Percentiles rank a stretch among this genome's conserved stretches.
These are phyloP conservation scores for Amanita molliuscula DNA, from an alignment of 768 basidiomycete genomes.

Conservation along the genomic window DNA sequence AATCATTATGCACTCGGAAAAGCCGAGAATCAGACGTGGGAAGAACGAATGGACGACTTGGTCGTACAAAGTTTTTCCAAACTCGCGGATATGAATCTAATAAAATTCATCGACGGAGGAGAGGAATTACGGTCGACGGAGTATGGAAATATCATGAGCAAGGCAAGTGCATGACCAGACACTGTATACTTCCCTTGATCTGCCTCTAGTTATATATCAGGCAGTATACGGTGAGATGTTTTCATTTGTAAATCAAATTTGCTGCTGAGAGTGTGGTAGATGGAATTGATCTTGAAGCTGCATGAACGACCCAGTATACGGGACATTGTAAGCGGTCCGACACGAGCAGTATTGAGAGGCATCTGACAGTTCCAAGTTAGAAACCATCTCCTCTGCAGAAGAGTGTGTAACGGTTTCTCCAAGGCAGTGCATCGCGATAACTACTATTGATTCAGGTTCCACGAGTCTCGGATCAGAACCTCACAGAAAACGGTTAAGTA, in stretches of 20 bases:
- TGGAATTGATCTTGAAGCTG: constrained; percentile 54
- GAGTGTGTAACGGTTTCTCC: constrained; percentile 36
- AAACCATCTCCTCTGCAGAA: constrained; percentile 51
- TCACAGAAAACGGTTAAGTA: constrained; percentile 64
- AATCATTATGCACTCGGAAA: constrained; percentile 59
- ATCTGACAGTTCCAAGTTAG: constrained; percentile 33
- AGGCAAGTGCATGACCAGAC: constrained; percentile 28
- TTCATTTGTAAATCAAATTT: not conserved
- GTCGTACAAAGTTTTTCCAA: constrained; percentile 55
- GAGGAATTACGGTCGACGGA: constrained; percentile 51
- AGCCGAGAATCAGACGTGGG: constrained; percentile 48
- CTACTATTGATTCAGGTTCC: constrained; percentile 34
- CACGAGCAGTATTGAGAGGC: not conserved
- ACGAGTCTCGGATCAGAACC: constrained; percentile 54
- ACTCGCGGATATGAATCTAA: constrained; percentile 51
- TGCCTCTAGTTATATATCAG: constrained; percentile 61
- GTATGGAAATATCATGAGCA: constrained; percentile 83
- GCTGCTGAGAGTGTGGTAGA: constrained; percentile 29
- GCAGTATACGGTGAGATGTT: constrained; percentile 43
- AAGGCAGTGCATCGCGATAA: not conserved
- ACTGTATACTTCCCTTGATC: not conserved
- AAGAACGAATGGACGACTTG: constrained; percentile 61
- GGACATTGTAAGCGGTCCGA: constrained; percentile 47
- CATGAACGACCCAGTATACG: constrained; percentile 43
- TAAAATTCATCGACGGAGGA: constrained; percentile 34